Evolutionary conservation across 768 basidiomycete species (phyloP), one percentile per base, ranked within the genome.

Genomic region (Amylocystis lapponica): DNA sequence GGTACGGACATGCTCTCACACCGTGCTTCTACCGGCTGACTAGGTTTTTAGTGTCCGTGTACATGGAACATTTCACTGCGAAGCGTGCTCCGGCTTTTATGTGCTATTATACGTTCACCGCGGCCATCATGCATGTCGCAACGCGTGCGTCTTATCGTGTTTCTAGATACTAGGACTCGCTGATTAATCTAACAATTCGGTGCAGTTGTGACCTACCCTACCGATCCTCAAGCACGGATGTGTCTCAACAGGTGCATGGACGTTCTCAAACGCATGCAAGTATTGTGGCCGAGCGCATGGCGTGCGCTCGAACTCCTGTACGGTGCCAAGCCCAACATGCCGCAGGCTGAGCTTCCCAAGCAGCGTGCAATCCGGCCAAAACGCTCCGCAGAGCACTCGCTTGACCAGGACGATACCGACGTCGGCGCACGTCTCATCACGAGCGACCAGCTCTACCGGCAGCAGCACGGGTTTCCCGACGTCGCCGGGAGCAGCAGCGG

Each of bases 101-200:
- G 22, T 81, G 76, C 53, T 90, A 87, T 56, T 88, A 87, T 54
- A 68, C 86, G 13, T 90, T 90, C 65, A 82, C 82, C 3, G 85
- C 86, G 13, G 77, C 78, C 44, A 78, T 89, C 40, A 86, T 85
- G 83, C 87, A 89, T 53, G 76, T 86, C 35, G 79, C 79, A 2
- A 80, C 69, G 30, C 61, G 86, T 90, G 55, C 51, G 86, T 74
- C n/a, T n/a, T n/a, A 11, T 4, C 16, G 16, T 44, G 34, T 39
- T 1, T 16, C 21, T 16, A 3, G 21, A 7, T 32, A 16, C 27
- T 10, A 29, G 21, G 14, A 5, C 19, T 6, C 5, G 37, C 38
- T 20, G 26, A 20, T 17, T 39, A 27, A 34, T 12, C 10, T 44
- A 6, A 30, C 26, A 22, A 9, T 13, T 5, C 32, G 26, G 43